A percentile compares a stretch with the other conserved stretches of the same genome.
These are phyloP conservation scores for Fusarium sp. DNA, from an alignment of 2,329 filamentous ascomycete genomes.

Conservation along the genomic window DNA sequence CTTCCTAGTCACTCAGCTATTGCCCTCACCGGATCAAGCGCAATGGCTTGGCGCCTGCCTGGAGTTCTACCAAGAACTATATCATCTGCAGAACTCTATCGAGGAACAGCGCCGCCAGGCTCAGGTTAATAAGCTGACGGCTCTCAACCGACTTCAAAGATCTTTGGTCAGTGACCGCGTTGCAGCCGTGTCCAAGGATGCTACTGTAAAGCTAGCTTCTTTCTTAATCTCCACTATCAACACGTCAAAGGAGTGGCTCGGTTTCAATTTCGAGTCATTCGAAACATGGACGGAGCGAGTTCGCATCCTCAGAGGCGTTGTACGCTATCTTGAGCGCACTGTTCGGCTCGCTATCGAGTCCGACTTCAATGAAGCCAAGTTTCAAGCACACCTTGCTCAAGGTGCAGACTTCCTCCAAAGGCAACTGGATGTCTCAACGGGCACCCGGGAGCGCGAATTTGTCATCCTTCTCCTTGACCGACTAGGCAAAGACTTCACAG, in stretches of 20 bases:
- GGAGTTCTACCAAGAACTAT: constrained; percentile 65
- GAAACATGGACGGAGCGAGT: constrained; percentile 55
- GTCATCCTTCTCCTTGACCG: constrained; percentile 58
- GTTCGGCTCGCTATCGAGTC: constrained; percentile 61
- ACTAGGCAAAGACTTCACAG: constrained; percentile 72
- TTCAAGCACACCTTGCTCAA: constrained; percentile 74
- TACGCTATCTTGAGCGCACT: constrained; percentile 71
- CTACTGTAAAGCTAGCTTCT: constrained; percentile 67
- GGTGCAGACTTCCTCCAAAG: constrained; percentile 62
- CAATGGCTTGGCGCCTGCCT: constrained; percentile 69
- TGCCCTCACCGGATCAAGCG: constrained; percentile 56
- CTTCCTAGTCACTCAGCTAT: constrained; percentile 64
- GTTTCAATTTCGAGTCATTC: constrained; percentile 47
- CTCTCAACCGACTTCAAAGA: constrained; percentile 73
- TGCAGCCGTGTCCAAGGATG: constrained; percentile 71
- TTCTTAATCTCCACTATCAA: constrained; percentile 66
- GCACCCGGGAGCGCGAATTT: constrained; percentile 56
- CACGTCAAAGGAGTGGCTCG: constrained; percentile 62
- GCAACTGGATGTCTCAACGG: constrained; percentile 46
- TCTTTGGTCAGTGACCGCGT: constrained; percentile 70
- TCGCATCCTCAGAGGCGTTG: constrained; percentile 56
- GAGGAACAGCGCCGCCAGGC: constrained; percentile 60
- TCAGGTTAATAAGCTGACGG: constrained; percentile 65
- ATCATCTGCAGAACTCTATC: constrained; percentile 59
- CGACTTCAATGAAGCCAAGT: constrained; percentile 73